Base-by-base conservation (phyloP, 257 asterid species). In the Petrea volubilis region DNA sequence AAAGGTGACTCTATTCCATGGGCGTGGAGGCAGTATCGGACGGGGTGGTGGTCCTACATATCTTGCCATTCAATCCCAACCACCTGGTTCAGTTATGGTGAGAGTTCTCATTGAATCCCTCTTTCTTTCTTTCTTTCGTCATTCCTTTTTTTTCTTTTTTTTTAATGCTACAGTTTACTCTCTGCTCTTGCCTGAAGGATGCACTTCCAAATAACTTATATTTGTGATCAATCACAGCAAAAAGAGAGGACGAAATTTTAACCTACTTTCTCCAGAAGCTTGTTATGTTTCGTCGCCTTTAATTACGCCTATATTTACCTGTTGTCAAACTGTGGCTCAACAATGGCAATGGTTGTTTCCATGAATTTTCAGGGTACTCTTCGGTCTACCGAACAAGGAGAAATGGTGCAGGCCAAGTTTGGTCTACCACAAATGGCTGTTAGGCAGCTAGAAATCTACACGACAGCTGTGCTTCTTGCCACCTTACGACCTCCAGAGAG, bases 11-110 rank as follows among this genome's bases (percentile, higher is more conserved):
- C 84, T 94, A 29, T 94, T 94, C 86, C 98, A 94, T 70, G 98
- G 98, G n/a, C 97, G 97, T 36, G 98, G 98, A 62, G 98, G 98
- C 71, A 94, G 98, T 79, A 94, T 94, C 46, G 98, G 98, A 6
- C 96, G 98, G 20, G 99, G 99, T 68, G 99, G 99, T 56, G 99
- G 99, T 53, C 99, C 97, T 10, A 94, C 99, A 4, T 75, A 88
- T 77, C 88, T 94, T 52, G 99, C 99, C 49, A 94, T 94, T 77
- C 99, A 91, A 78, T 94, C 99, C 64, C 99, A 94, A 55, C 99
- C 99, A 0, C 99, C 97, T 43, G 99, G 99, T 57, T 91, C 99
- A 5, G 97, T 94, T 67, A 89, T 88, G 99, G 98, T 93, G 67
- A 84, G 87, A 61, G n/a, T 79, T 60, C 34, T 6, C n/a, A 33